Evolutionary conservation across 2,329 filamentous ascomycete genomes (phyloP).

Genomic region (Alternaria longipes): DNA sequence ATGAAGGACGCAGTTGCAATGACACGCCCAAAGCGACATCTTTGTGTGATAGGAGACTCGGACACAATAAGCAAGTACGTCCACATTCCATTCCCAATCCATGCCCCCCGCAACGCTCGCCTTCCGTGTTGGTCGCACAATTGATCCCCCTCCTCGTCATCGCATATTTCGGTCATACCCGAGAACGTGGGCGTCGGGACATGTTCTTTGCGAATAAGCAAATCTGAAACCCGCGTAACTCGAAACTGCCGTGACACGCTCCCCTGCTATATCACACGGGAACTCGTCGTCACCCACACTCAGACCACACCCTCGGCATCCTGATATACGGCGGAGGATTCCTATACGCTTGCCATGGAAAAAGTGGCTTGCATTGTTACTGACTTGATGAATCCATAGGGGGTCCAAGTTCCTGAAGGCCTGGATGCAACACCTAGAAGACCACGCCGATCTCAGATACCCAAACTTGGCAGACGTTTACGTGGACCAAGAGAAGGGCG

Average conservation of each 20-base stretch:
- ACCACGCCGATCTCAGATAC: constrained; percentile 88
- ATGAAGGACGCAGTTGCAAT: constrained; percentile 76
- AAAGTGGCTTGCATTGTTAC: constrained; percentile 15
- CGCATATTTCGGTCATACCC: constrained; percentile 6
- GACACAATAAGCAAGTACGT: constrained; percentile 88
- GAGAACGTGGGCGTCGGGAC: constrained; percentile 22
- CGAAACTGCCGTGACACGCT: constrained; percentile 31
- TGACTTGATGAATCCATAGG: constrained; percentile 57
- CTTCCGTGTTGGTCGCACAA: constrained; percentile 8
- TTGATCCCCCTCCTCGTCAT: neutral
- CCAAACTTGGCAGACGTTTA: constrained; percentile 69
- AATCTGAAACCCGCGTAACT: constrained; percentile 11
- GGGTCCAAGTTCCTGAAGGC: constrained; percentile 84
- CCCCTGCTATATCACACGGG: constrained; percentile 16
- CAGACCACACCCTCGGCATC: neutral
- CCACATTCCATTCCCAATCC: constrained; percentile 6
- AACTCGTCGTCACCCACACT: constrained; percentile 1
- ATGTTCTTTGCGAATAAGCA: constrained; percentile 17
- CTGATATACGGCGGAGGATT: neutral
- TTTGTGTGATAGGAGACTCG: constrained; percentile 92
- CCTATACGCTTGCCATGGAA: constrained; percentile 16
- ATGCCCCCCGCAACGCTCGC: constrained; percentile 4
- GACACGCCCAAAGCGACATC: constrained; percentile 89
- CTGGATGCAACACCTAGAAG: constrained; percentile 93
- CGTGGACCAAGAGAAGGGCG: constrained; percentile 40